Base-by-base conservation (phyloP, 179 eudicot species). In the Silene noctiflora region DNA sequence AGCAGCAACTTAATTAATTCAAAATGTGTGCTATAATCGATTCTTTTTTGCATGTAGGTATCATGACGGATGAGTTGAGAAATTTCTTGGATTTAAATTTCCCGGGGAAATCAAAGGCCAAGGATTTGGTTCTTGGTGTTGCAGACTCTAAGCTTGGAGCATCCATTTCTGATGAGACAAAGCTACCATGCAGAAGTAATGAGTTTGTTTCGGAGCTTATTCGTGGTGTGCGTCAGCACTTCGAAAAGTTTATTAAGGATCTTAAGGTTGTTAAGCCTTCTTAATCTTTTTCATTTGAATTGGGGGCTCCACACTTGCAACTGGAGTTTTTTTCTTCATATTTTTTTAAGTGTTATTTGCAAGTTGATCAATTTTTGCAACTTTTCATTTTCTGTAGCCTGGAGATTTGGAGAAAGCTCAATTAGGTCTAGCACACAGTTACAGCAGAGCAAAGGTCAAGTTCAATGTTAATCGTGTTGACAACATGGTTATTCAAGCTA, bases 401-500 rank as follows among this genome's bases (percentile, higher is more conserved):
- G 99, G 95, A 69, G 97, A 95, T 76, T 78, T 93, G 85, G 99
- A 92, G 88, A 95, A 95, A 84, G 89, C 99, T 69, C 99, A 93
- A 81, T 89, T 95, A 71, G 99, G 97, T 82, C 84, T 93, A 17
- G 96, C 83, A 42, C 99, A 95, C 89, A 91, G 97, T 85, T 95
- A 95, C 88, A 91, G 99, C 85, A 83, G 99, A 80, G 96, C 97
- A 33, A 95, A 95, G 85, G 99, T 95, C 56, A 95, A 95, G 91
- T 95, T 95, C 90, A 95, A 95, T 86, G 99, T 95, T 71, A 95
- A 95, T 73, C 90, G 99, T 25, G 97, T 95, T 35, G 99, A 95
- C 84, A 95, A 95, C 83, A 95, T 91, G 96, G 97, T 93, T 75
- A 95, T 91, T 69, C 99, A 95, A 86, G 97, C 99, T 21, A 95